Evolutionary conservation across 2,329 filamentous ascomycete species (phyloP).

Genomic region (Mycocentrospora acerina): DNA sequence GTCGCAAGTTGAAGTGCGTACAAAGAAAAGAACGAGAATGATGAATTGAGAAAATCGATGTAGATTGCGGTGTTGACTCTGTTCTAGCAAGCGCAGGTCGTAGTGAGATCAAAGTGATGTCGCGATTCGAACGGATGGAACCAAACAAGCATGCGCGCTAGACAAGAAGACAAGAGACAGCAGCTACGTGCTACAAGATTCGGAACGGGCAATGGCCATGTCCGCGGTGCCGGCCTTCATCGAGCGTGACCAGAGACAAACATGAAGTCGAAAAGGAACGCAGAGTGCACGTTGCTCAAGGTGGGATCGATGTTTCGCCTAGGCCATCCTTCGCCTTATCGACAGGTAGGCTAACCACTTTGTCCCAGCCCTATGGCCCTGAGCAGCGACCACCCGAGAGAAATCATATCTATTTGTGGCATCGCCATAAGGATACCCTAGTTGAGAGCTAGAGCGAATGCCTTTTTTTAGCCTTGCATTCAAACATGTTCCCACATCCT

Average conservation of each 20-base stretch:
- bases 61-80: slow-evolving; percentile 3
- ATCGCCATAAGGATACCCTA: no score
- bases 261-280: neutral
- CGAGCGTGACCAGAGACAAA: neutral
- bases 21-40: neutral
- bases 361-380: no score
- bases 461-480: no score
- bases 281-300: neutral
- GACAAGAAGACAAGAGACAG: slow-evolving; percentile 6
- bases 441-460: no score
- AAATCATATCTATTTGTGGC: no score
- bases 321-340: slow-evolving; percentile 4
- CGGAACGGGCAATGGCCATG: slow-evolving; percentile 4
- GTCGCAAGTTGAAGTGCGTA: neutral
- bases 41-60: neutral
- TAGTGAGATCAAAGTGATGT: slow-evolving; percentile 8
- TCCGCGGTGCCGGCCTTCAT: slow-evolving; percentile 1
- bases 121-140: slow-evolving; percentile 2
- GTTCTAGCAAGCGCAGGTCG: slow-evolving; percentile 6
- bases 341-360: no score
- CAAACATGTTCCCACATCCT: no score
- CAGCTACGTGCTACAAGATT: slow-evolving; percentile 12
- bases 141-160: slow-evolving; percentile 11
- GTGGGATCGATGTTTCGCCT: slow-evolving; percentile 13
- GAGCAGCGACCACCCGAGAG: no score